Evolutionary conservation across 768 basidiomycete species (phyloP).

Genomic region (Tylopilus felleus): DNA sequence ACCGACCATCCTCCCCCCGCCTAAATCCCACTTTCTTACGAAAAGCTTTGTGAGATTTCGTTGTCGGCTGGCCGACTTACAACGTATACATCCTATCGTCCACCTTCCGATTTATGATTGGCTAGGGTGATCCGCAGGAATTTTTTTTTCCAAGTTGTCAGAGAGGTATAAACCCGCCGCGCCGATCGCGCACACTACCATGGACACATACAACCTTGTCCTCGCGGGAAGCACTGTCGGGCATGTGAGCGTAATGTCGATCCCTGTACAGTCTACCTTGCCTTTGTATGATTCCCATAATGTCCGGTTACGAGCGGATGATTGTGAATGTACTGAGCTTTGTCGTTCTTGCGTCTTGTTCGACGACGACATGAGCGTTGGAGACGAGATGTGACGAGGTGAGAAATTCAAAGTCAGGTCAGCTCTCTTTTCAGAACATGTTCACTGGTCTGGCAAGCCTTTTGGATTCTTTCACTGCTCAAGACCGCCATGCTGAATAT

Average conservation of each 20-base stretch:
- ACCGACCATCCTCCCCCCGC: conserved; percentile 8
- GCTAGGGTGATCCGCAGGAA: conserved; percentile 21
- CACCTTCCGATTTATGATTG: not conserved
- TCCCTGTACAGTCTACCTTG: conserved; percentile 12
- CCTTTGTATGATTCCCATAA: conserved; percentile 48
- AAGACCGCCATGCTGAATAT: conserved; percentile 4
- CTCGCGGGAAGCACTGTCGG: conserved; percentile 49
- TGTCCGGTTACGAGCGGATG: conserved; percentile 17
- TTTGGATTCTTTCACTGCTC: not conserved
- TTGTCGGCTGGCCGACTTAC: conserved; percentile 15
- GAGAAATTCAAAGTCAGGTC: conserved; percentile 1
- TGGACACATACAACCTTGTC: conserved; percentile 50
- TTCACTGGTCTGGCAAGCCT: conserved; percentile 74
- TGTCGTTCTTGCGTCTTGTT: not conserved
- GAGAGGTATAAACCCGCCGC: conserved; percentile 46
- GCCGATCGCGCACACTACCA: conserved; percentile 47
- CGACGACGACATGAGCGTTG: not conserved
- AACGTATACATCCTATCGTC: conserved; percentile 4
- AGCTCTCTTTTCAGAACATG: conserved; percentile 40
- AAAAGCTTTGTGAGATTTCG: not conserved
- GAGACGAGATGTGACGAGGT: too few species aligned
- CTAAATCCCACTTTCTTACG: not conserved
- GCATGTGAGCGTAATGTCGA: conserved; percentile 10
- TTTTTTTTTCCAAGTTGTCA: conserved; percentile 47
- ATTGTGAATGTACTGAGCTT: conserved; percentile 2